phyloP scores from a whole-genome alignment of 2,329 filamentous ascomycete genomes.

The Nothophaeocryptopus gaeumannii region DNA sequence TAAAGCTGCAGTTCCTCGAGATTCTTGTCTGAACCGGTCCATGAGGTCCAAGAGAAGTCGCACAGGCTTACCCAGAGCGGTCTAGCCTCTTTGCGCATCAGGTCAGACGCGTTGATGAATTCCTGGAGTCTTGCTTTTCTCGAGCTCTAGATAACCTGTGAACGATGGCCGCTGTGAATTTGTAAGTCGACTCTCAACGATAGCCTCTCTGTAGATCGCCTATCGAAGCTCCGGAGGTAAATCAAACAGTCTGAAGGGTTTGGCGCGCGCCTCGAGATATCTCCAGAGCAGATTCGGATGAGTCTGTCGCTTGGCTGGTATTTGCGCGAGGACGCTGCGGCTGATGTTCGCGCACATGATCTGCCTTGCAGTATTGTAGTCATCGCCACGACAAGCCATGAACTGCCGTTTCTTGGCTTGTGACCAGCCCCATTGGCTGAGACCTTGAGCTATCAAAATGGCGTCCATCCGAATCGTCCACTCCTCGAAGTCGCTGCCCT shows the following conservation, averaged over 20 bases:
- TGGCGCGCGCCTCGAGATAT: not conserved
- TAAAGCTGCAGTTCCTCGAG: no score
- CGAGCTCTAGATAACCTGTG: not conserved
- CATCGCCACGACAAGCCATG: not conserved
- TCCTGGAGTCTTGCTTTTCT: not conserved
- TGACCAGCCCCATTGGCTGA: no score
- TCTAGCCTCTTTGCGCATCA: not conserved
- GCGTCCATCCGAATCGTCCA: not conserved
- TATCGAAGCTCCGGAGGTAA: not conserved
- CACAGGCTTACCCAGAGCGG: not conserved
- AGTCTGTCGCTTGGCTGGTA: not conserved
- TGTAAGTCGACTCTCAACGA: not conserved
- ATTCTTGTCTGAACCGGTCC: no score
- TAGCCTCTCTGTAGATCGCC: not conserved
- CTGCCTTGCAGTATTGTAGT: not conserved
- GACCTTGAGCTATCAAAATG: not conserved
- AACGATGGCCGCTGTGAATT: not conserved
- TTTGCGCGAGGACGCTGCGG: not conserved
- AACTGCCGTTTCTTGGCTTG: no score
- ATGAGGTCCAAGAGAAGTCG: no score
- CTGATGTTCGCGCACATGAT: not conserved
- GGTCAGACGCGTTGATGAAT: not conserved
- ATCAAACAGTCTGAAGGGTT: not conserved
- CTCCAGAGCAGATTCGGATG: not conserved
- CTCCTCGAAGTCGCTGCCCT: slow-evolving; percentile 4